Conservation (phyloP, 805 yeast species). For the Metschnikowia dekortorum region DNA sequence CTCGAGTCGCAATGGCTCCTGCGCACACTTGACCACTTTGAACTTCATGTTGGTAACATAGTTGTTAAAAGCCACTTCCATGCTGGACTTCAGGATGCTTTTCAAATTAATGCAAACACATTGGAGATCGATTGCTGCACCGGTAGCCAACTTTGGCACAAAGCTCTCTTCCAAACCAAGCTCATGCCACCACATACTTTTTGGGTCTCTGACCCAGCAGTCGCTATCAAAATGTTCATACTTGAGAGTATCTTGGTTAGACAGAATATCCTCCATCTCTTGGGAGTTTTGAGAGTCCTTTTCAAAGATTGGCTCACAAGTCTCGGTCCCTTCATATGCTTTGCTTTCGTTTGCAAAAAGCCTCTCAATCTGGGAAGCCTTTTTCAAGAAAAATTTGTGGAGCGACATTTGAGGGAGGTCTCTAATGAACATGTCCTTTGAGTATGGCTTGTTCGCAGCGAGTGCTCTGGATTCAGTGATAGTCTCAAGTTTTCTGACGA, state of each 20-base stretch:
- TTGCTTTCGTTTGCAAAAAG: not conserved
- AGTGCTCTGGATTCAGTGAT: not conserved
- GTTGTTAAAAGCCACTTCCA: not conserved
- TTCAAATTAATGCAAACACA: not conserved
- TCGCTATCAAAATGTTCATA: not conserved
- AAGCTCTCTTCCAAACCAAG: not conserved
- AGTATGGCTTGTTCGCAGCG: not conserved
- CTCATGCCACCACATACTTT: constrained; percentile 2
- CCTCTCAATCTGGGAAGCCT: not conserved
- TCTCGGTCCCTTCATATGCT: not conserved
- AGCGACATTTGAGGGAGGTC: not conserved
- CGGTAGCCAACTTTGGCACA: not conserved
- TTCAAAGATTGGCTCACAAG: not conserved
- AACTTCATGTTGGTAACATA: not conserved
- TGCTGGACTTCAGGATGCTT: not conserved
- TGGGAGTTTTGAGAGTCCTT: not conserved
- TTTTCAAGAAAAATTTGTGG: not conserved
- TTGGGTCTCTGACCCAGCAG: not conserved
- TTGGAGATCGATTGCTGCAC: not conserved
- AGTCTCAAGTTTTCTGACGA: not conserved
- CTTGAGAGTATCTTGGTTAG: not conserved
- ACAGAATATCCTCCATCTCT: too few species aligned
- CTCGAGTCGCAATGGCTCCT: not conserved
- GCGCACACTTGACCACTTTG: not conserved
- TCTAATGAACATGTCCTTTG: too few species aligned